Base-by-base conservation (phyloP, 805 yeast genomes). In the Helenozyma rhizophorensis region DNA sequence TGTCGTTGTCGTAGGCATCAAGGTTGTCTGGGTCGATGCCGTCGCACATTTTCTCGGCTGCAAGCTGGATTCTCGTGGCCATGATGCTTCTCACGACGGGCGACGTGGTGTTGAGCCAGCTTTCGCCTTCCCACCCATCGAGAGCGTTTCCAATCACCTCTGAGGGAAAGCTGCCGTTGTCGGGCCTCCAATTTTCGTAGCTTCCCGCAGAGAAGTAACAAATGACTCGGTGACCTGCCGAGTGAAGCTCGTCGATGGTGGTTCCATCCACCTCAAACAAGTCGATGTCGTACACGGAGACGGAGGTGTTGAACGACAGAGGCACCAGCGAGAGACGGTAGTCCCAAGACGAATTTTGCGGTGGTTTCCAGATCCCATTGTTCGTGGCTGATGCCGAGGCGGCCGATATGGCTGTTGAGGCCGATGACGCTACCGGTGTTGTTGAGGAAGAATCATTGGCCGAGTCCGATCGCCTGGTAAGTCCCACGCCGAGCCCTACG, bases 191-290 rank as follows among this genome's bases (percentile, higher is more conserved):
- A 34, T 53, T 33, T 30, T 56, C 61, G 33, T 48, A 53, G 21
- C 51, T 48, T 2, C 61, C 60, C 2, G 58, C 60, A 2, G 58
- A 53, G 26, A 56, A 54, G 33, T 56, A 55, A 33, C 61, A 56
- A 6, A 56, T 48, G 11, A 55, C 59, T 28, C 40, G 40, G 13
- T 46, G 42, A 3, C 46, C 47, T 6, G 32, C 33, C 3, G 33
- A 15, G 10, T 53, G 58, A 9, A 56, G 39, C 3, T 27, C 17
- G 2, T 38, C 25, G 13, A 56, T 50, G 2, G 30, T 21, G 9
- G 28, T 9, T 9, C 17, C 30, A 4, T 34, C 29, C 18, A 24
- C 39, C 21, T 47, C 53, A 29, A 51, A 55, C 14, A 55, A 36
- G 33, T 56, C 61, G 21, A 56, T 34, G 38, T 39, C 55, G 33